These are phyloP conservation scores for Gleditsia sinensis DNA, from an alignment of 306 rosid genomes.

Conservation along the genomic window DNA sequence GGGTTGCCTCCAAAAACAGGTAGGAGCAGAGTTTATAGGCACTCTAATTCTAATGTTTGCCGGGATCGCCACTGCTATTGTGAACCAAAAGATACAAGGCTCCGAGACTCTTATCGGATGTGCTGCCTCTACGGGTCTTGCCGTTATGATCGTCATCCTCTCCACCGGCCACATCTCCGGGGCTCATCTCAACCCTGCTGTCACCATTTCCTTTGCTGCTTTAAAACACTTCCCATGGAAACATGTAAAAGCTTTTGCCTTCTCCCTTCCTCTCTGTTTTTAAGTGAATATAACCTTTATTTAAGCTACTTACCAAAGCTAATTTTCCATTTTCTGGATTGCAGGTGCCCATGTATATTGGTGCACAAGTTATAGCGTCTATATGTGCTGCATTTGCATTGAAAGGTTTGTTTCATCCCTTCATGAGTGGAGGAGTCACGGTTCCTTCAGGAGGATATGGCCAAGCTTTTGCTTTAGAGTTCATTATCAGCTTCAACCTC, in stretches of 20 bases:
- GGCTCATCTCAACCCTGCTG: conserved; percentile 87
- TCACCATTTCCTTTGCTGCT: conserved; percentile 90
- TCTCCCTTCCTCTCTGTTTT: background rate
- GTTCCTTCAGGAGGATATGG: conserved; percentile 75
- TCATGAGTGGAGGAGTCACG: conserved; percentile 81
- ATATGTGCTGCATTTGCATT: conserved; percentile 70
- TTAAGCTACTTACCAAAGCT: background rate
- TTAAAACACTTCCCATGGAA: conserved; percentile 89
- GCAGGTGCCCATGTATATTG: conserved; percentile 82
- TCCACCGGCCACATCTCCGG: conserved; percentile 91
- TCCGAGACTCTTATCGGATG: conserved; percentile 70
- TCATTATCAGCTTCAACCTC: conserved; percentile 80
- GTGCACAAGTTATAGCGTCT: conserved; percentile 73
- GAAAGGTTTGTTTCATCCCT: conserved; percentile 71
- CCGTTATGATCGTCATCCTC: conserved; percentile 73
- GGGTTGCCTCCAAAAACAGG: conserved; percentile 47
- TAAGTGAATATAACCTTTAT: too few relatives aligned
- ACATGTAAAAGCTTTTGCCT: conserved; percentile 41
- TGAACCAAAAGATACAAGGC: conserved; percentile 67
- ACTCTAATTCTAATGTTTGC: conserved; percentile 74
- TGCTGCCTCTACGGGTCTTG: conserved; percentile 73
- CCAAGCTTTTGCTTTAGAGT: conserved; percentile 82
- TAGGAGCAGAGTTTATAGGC: conserved; percentile 96
- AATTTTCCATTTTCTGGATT: background rate
- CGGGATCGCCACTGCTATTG: conserved; percentile 70